Percentiles rank a stretch among this genome's conserved stretches.
phyloP scores from a whole-genome alignment of 352 stramenopile genomes.

The Pythium catenulatum region DNA sequence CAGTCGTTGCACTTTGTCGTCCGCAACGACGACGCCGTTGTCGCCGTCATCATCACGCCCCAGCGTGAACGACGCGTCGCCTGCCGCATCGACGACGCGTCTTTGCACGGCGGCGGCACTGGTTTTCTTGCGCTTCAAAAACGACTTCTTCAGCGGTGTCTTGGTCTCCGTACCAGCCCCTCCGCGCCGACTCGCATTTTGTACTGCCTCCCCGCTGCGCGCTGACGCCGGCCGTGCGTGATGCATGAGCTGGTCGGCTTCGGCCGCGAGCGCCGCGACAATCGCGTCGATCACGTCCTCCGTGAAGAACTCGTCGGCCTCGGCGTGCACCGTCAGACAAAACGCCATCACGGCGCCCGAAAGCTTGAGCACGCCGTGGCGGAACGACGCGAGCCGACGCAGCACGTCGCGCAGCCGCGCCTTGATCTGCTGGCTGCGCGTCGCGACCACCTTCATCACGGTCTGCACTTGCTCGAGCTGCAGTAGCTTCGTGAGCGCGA shows the following conservation, averaged over 20 bases:
- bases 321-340: constrained; percentile 62
- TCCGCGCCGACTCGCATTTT: not conserved
- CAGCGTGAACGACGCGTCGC: not conserved
- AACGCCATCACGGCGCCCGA: constrained; percentile 68
- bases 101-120: not conserved
- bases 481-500: constrained; percentile 70
- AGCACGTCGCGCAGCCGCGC: constrained; percentile 67
- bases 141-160: constrained; percentile 64
- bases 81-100: no score
- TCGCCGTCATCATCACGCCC: no score
- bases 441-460: constrained; percentile 66
- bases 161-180: not conserved
- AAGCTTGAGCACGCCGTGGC: constrained; percentile 41
- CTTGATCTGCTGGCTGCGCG: constrained; percentile 40
- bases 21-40: not conserved
- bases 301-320: constrained; percentile 65
- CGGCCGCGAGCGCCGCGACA: constrained; percentile 17
- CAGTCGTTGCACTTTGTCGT: not conserved
- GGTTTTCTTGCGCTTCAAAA: constrained; percentile 75
- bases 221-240: no score
- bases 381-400: constrained; percentile 11
- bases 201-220: no score
- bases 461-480: constrained; percentile 62
- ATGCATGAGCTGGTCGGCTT: not conserved
- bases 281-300: constrained; percentile 65